Conservation (phyloP, 2,329 filamentous ascomycete genomes). For the Tolypocladium guangdongense region DNA sequence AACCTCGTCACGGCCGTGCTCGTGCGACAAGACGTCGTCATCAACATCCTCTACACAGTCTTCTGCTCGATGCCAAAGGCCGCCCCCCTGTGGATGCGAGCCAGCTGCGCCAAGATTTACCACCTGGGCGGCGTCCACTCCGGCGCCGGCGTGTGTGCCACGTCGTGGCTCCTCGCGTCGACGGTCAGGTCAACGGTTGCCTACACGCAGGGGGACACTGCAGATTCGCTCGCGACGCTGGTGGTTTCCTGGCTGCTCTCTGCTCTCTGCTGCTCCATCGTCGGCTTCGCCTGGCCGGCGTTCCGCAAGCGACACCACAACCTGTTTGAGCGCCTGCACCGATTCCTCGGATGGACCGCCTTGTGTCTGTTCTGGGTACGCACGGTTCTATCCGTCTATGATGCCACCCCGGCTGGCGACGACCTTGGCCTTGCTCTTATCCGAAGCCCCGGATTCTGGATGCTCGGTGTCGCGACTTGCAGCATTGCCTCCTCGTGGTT, state of each 20-base stretch:
- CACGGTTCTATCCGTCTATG: conserved; percentile 42
- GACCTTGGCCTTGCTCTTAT: conserved; percentile 25
- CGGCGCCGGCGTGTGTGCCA: conserved; percentile 36
- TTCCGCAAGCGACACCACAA: conserved; percentile 56
- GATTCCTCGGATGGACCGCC: conserved; percentile 61
- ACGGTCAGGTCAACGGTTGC: conserved; percentile 26
- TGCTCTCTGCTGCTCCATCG: conserved; percentile 45
- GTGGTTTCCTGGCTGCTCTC: conserved; percentile 48
- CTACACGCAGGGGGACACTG: conserved; percentile 16
- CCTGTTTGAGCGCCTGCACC: conserved; percentile 59
- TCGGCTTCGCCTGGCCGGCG: conserved; percentile 51
- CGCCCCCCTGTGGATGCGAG: conserved; percentile 36
- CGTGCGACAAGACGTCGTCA: conserved; percentile 40
- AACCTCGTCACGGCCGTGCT: conserved; percentile 40
- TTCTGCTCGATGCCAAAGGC: conserved; percentile 33
- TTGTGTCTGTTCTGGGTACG: conserved; percentile 56
- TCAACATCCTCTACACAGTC: conserved; percentile 38
- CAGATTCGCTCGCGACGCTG: conserved; percentile 27
- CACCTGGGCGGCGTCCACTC: conserved; percentile 42
- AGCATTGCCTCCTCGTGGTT: conserved; percentile 65
- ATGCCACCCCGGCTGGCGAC: conserved; percentile 22
- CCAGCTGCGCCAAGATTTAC: conserved; percentile 38
- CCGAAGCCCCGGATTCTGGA: conserved; percentile 48
- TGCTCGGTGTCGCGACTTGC: conserved; percentile 51
- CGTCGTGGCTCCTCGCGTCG: conserved; percentile 37